A percentile compares a stretch with the other conserved stretches of the same genome.
These are phyloP conservation scores for Stentor coeruleus DNA, from an alignment of 73 alveolate genomes.

Conservation along the genomic window DNA sequence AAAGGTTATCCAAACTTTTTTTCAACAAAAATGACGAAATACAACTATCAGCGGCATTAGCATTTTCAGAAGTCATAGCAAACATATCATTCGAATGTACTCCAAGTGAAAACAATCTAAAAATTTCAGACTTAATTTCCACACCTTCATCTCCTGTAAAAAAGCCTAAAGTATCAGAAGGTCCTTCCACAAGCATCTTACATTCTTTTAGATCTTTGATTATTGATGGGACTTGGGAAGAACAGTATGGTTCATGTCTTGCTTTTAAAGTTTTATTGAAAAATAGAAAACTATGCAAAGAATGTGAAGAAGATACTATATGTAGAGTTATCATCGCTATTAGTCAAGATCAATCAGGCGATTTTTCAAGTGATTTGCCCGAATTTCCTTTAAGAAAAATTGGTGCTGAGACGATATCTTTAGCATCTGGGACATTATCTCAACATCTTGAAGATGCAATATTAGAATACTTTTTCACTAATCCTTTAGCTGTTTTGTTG, in stretches of 20 bases:
- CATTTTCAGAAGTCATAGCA: neutral
- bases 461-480: neutral
- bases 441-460: neutral
- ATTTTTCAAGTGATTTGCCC: constrained; percentile 8
- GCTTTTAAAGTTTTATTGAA: neutral
- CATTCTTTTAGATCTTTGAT: neutral
- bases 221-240: neutral
- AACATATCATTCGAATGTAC: neutral
- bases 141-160: neutral
- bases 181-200: neutral
- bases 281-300: neutral
- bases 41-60: neutral
- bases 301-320: constrained; percentile 13
- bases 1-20: neutral
- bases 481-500: neutral
- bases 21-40: neutral
- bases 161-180: neutral
- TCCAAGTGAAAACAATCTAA: neutral
- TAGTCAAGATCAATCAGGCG: neutral
- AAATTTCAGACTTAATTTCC: neutral
- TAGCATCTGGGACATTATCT: neutral
- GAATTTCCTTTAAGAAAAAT: constrained; percentile 1
- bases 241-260: neutral
- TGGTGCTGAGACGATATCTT: neutral
- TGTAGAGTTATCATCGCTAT: neutral